Base-by-base conservation (phyloP, 345 rosid genomes). In the Noccaea caerulescens region DNA sequence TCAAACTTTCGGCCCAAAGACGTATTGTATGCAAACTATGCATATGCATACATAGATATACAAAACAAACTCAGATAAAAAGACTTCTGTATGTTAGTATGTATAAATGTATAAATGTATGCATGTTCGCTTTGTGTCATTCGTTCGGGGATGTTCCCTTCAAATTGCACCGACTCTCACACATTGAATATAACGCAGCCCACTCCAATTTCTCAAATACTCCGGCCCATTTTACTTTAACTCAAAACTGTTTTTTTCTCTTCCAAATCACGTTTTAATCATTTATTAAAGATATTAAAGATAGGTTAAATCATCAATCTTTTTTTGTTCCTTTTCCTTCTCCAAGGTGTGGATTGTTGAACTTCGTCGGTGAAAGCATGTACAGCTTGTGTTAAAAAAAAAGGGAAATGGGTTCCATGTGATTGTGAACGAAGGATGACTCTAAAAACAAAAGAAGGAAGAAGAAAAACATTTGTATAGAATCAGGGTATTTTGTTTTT, bases 1-100 rank as follows among this genome's bases (percentile, higher is more conserved):
- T 60, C 78, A 75, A 75, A 52, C 58, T 60, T 68, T 60, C 63
- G 73, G 73, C 69, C 78, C 56, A 74, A 58, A 58, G 39, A 73
- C 55, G 54, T 73, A 39, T 58, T n/a, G 38, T 58, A 49, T 41
- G 30, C 46, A 4, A n/a, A 61, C 14, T 39, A 16, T 46, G 14
- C 68, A 32, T 51, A 8, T 25, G 30, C 36, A 3, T 50, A 69
- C 11, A 3, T 0, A 1, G 3, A 11, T 18, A 32, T 42, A 62
- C 25, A 30, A 3, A 33, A 34, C 10, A 20, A 10, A 30, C 2
- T 7, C 10, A n/a, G 7, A 30, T 4, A 7, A 47, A n/a, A 43
- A 42, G 1, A 53, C 7, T 38, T 61, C n/a, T 27, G 10, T 32
- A 1, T 34, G 27, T 25, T 1, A 25, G 27, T 60, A 23, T 27